Evolutionary conservation across 2,329 filamentous ascomycete genomes (phyloP).

Genomic region (Alternaria ventricosa): DNA sequence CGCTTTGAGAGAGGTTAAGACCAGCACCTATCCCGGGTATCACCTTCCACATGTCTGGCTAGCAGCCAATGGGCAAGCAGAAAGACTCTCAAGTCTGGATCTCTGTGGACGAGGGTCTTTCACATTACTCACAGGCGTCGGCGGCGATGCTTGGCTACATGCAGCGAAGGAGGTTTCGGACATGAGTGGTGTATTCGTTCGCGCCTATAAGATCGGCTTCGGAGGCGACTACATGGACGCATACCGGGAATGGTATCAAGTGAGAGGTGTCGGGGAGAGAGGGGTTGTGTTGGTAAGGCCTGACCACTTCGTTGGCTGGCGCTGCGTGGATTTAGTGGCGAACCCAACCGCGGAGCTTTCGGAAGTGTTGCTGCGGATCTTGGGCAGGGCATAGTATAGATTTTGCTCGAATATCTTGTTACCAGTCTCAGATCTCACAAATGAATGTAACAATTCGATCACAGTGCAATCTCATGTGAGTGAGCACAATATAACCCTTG

Average conservation of each 20-base stretch:
- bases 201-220: constrained; percentile 62
- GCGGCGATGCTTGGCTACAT: constrained; percentile 60
- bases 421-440: background rate
- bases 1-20: background rate
- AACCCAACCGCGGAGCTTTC: background rate
- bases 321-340: background rate
- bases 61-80: constrained; percentile 55
- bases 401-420: background rate
- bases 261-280: constrained; percentile 59
- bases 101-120: constrained; percentile 60
- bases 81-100: constrained; percentile 64
- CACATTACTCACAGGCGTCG: constrained; percentile 53
- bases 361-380: background rate
- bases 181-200: constrained; percentile 56
- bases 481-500: background rate
- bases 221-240: constrained; percentile 66
- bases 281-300: constrained; percentile 52
- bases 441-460: background rate
- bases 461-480: background rate
- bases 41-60: constrained; percentile 69
- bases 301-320: constrained; percentile 60
- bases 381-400: background rate
- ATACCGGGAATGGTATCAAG: constrained; percentile 64
- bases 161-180: constrained; percentile 53
- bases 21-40: constrained; percentile 63